phyloP scores from a whole-genome alignment of 129 eudicot genomes.

The Artemisia argyi region DNA sequence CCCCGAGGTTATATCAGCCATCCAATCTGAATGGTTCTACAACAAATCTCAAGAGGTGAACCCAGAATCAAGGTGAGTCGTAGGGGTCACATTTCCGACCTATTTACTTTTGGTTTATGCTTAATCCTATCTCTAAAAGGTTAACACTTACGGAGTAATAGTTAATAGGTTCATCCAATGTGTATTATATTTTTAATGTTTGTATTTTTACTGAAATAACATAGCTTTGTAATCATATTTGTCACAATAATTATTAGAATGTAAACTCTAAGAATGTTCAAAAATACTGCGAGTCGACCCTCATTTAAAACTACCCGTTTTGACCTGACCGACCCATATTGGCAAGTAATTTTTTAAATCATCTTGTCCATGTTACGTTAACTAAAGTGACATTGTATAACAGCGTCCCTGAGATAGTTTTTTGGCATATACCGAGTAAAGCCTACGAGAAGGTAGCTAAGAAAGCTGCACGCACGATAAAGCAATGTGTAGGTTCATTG shows the following conservation, averaged over 20 bases:
- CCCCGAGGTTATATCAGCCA: conserved; percentile 77
- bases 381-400: conserved; percentile 13
- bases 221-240: neutral
- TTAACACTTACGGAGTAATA: too few species aligned
- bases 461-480: conserved; percentile 20
- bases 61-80: conserved; percentile 69
- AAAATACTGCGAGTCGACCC: too few species aligned
- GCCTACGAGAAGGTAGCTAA: conserved; percentile 71
- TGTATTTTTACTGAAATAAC: too few species aligned
- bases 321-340: too few species aligned
- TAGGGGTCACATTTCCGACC: too few species aligned
- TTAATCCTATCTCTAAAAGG: too few species aligned
- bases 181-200: too few species aligned
- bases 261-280: too few species aligned
- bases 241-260: neutral
- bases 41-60: conserved; percentile 64
- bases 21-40: conserved; percentile 78
- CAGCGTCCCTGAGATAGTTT: conserved; percentile 86
- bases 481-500: conserved; percentile 73
- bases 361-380: conserved; percentile 1
- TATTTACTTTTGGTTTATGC: too few species aligned
- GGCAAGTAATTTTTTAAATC: neutral
- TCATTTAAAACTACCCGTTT: too few species aligned
- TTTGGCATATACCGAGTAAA: conserved; percentile 97
- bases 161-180: too few species aligned